phyloP scores from a whole-genome alignment of 228 moss, liverwort and hornwort species.

The Sphagnum fallax region DNA sequence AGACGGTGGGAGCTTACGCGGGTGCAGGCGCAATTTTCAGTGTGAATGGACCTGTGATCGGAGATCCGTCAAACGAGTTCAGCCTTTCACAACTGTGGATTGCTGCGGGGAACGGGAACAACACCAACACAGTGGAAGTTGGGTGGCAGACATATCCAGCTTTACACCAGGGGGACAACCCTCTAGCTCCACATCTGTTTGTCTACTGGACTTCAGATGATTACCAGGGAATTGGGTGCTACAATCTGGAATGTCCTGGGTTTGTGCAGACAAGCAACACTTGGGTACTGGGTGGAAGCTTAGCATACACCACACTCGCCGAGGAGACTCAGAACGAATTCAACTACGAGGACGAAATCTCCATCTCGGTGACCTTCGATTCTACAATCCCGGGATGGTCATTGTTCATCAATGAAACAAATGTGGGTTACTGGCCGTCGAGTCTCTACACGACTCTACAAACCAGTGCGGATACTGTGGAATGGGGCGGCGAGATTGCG shows the following conservation, averaged over 20 bases:
- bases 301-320: not conserved
- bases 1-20: fast-evolving
- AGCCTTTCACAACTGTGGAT: conserved; percentile 24
- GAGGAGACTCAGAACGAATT: not conserved
- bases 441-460: not conserved
- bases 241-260: conserved; percentile 1
- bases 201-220: conserved; percentile 19
- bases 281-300: not conserved
- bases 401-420: not conserved
- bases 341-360: not conserved
- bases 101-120: not conserved
- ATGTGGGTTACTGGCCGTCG: conserved; percentile 6
- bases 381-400: not conserved
- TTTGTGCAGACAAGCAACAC: conserved; percentile 1
- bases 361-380: not conserved
- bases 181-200: conserved; percentile 15
- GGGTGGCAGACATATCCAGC: conserved; percentile 15
- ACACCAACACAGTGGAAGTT: conserved; percentile 11
- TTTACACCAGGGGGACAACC: not conserved
- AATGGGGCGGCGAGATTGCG: conserved; percentile 4
- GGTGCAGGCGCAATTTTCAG: conserved; percentile 6
- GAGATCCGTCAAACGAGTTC: not conserved
- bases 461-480: not conserved
- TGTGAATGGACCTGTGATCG: conserved; percentile 7
- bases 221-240: not conserved